Evolutionary conservation across 2,329 filamentous ascomycete species (phyloP), one percentile per base, ranked within the genome.

Genomic region (Hypoxylon sp.): DNA sequence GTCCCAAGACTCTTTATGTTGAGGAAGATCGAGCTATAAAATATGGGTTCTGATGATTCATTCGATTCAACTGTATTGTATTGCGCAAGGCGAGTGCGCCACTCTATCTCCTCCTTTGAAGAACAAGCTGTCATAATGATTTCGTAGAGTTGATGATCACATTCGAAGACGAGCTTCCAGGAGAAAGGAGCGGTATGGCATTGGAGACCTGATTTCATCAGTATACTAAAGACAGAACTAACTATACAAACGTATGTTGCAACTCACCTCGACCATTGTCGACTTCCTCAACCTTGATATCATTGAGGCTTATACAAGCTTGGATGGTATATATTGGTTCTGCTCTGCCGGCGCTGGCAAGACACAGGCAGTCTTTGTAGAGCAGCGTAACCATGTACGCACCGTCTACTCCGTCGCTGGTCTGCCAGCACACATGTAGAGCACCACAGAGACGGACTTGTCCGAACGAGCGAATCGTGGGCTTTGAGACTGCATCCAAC

Each of bases 111-210:
- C 77, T 99, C 95, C 43, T 86, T 88, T 0, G 89, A 84, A 1
- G 91, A 95, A 74, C 94, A 97, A 36, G 94, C 95, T 71, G 92
- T 97, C 81, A 97, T 85, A 43, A 98, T 89, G 14, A 97, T 80
- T 79, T 98, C 95, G 76, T 93, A 95, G 58, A 95, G 83, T 65
- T 92, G 89, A 71, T 91, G 87, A 62, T 91, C 86, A 70, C 88
- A 88, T 76, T 96, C 90, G 75, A 98, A 98, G 2, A 93, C 85
- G 10, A 98, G 75, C 77, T 98, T 99, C 95, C 94, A 98, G 1
- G 94, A 96, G 78, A 93, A 93, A 0, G 92, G 90, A 0, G 93
- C 92, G 2, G 92, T 93, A 69, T 96, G 91, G 75, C 94, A 98
- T 83, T 95, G 93, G 6, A 98, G 78, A 0, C 93, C 94, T 97